phyloP scores from a whole-genome alignment of 257 asterid genomes.

The Mentha longifolia region DNA sequence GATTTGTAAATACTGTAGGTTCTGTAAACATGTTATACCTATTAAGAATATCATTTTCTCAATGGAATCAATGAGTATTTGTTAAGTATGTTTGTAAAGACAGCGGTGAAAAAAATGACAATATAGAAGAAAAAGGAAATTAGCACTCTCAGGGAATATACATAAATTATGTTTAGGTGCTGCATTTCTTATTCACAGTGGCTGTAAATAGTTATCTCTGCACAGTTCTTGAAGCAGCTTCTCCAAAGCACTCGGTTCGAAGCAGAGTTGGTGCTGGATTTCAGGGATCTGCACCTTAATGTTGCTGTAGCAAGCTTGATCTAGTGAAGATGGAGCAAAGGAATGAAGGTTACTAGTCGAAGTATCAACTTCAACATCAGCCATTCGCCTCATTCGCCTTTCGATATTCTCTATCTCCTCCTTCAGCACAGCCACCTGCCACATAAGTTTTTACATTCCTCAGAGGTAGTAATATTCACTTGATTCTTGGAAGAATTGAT shows the following conservation, averaged over 20 bases:
- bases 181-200: neutral
- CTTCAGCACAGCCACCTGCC: constrained; percentile 13
- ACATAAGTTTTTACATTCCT: neutral
- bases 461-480: neutral
- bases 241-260: neutral
- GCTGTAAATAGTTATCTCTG: neutral
- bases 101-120: too few relatives aligned
- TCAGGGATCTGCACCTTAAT: neutral
- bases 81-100: too few relatives aligned
- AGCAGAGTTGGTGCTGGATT: neutral
- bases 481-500: neutral
- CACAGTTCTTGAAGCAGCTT: neutral
- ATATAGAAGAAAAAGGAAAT: too few relatives aligned
- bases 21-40: too few relatives aligned
- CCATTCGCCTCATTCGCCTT: constrained; percentile 8
- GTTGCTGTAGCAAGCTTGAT: constrained; percentile 13
- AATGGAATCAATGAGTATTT: too few relatives aligned
- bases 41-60: too few relatives aligned
- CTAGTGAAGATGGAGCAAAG: neutral
- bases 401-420: neutral
- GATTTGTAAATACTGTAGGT: too few relatives aligned
- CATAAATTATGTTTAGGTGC: too few relatives aligned
- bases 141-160: too few relatives aligned
- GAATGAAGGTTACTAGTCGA: neutral
- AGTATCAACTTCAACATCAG: neutral